A percentile compares a stretch with the other conserved stretches of the same genome.
Evolutionary conservation across 1,284 basidiomycete species (phyloP).

Genomic region (Microbotryum silenes-acaulis): DNA sequence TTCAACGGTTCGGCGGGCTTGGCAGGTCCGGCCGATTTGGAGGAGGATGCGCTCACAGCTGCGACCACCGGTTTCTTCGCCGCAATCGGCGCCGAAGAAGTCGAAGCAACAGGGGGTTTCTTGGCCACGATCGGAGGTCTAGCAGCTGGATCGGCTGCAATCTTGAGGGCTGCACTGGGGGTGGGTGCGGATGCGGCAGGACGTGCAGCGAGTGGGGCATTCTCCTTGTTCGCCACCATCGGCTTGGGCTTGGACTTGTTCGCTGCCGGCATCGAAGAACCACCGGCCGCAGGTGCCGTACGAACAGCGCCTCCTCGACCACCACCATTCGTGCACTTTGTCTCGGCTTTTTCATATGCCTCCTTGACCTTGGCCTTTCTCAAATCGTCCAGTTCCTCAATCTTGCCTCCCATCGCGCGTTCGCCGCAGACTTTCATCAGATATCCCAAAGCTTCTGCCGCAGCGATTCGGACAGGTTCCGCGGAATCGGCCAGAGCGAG

Average conservation of each 20-base stretch:
- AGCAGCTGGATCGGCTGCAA: slow-evolving; percentile 42
- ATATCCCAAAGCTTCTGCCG: slow-evolving; percentile 77
- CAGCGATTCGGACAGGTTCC: slow-evolving; percentile 83
- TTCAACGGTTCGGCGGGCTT: slow-evolving; percentile 71
- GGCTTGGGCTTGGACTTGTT: slow-evolving; percentile 35
- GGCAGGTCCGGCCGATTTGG: slow-evolving; percentile 38
- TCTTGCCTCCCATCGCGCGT: slow-evolving; percentile 74
- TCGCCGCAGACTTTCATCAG: slow-evolving; percentile 98
- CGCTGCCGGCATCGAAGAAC: background rate
- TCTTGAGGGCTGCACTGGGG: background rate
- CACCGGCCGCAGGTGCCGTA: background rate
- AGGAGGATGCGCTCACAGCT: slow-evolving; percentile 22
- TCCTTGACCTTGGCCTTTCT: slow-evolving; percentile 92
- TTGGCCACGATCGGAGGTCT: slow-evolving; percentile 37
- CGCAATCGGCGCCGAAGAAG: slow-evolving; percentile 35
- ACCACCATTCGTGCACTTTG: slow-evolving; percentile 68
- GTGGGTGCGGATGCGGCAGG: slow-evolving; percentile 26
- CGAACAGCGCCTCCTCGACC: background rate
- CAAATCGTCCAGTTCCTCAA: slow-evolving; percentile 81
- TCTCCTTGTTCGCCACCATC: slow-evolving; percentile 48
- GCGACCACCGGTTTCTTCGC: slow-evolving; percentile 49
- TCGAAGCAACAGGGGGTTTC: slow-evolving; percentile 9
- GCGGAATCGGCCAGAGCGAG: slow-evolving; percentile 75
- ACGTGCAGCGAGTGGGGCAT: slow-evolving; percentile 38
- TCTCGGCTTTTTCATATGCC: slow-evolving; percentile 76